phyloP scores from a whole-genome alignment of 2,329 filamentous ascomycete species.

The Trichoderma hamatum region DNA sequence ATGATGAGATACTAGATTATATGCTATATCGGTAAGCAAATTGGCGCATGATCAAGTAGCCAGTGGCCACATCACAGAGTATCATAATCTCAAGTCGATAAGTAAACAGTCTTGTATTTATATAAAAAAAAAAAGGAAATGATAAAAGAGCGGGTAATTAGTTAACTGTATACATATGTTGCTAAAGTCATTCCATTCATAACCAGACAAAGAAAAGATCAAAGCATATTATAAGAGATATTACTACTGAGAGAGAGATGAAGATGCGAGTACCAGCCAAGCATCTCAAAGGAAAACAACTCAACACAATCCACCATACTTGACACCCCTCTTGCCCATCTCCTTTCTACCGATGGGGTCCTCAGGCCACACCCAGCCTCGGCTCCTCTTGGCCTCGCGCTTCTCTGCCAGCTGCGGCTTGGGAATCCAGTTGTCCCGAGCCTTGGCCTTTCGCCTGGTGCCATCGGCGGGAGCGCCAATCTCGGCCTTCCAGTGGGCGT shows the following conservation, averaged over 20 bases:
- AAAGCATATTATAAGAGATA: neutral
- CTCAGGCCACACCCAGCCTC: constrained; percentile 77
- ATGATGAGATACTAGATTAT: neutral
- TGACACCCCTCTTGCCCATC: constrained; percentile 66
- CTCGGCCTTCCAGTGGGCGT: constrained; percentile 67
- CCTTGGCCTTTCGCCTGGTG: constrained; percentile 68
- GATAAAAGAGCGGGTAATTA: constrained; percentile 6
- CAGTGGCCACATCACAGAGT: neutral
- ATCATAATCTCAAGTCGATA: neutral
- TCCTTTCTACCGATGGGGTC: constrained; percentile 74
- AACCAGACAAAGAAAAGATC: neutral
- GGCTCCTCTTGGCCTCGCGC: constrained; percentile 70
- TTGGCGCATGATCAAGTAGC: neutral
- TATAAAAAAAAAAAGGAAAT: neutral
- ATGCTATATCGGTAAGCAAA: neutral
- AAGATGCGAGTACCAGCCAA: constrained; percentile 17
- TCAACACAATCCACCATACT: constrained; percentile 48
- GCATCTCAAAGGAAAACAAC: neutral
- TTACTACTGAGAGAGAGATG: neutral
- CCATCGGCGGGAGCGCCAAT: constrained; percentile 76
- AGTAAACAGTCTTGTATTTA: neutral
- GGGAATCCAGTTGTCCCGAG: constrained; percentile 77
- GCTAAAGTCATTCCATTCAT: constrained; percentile 14
- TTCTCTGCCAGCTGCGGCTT: constrained; percentile 73
- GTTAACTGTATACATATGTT: neutral